These are phyloP conservation scores for Scheffersomyces ergatensis DNA, from an alignment of 805 yeast species.

Conservation along the genomic window DNA sequence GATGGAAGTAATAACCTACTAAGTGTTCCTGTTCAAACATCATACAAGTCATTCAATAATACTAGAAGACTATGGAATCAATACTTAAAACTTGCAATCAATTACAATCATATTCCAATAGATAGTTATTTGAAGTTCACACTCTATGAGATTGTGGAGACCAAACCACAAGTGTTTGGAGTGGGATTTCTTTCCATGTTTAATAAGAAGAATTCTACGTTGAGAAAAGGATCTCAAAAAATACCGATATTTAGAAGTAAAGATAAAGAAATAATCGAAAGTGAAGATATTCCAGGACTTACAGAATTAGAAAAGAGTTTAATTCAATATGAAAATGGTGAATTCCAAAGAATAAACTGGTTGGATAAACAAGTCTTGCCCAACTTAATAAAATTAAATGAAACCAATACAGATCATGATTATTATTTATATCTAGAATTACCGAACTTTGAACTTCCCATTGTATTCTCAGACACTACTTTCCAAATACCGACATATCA, in stretches of 20 bases:
- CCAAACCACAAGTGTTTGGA: constrained; percentile 55
- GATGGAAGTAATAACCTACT: constrained; percentile 27
- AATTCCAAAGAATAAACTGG: constrained; percentile 64
- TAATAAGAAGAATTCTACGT: constrained; percentile 47
- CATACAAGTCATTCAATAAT: constrained; percentile 29
- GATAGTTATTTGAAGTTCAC: constrained; percentile 58
- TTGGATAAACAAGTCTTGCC: constrained; percentile 51
- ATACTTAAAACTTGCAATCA: constrained; percentile 71
- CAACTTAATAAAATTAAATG: constrained; percentile 2
- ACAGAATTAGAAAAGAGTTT: constrained; percentile 48
- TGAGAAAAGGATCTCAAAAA: constrained; percentile 71
- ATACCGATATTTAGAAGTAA: constrained; percentile 21
- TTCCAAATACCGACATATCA: constrained; percentile 9
- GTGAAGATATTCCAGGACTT: constrained; percentile 17
- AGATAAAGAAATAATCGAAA: constrained; percentile 16
- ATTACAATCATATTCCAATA: constrained; percentile 66
- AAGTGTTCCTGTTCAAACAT: constrained; percentile 32
- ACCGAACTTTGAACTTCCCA: constrained; percentile 41
- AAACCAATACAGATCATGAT: constrained; percentile 3
- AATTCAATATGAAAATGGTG: constrained; percentile 67
- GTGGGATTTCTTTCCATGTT: constrained; percentile 59
- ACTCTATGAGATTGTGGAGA: constrained; percentile 67
- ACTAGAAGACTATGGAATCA: constrained; percentile 60
- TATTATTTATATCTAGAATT: constrained; percentile 37
- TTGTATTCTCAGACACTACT: constrained; percentile 38